These are phyloP conservation scores for Schwanniomyces polymorphus DNA, from an alignment of 805 yeast genomes.

Conservation along the genomic window DNA sequence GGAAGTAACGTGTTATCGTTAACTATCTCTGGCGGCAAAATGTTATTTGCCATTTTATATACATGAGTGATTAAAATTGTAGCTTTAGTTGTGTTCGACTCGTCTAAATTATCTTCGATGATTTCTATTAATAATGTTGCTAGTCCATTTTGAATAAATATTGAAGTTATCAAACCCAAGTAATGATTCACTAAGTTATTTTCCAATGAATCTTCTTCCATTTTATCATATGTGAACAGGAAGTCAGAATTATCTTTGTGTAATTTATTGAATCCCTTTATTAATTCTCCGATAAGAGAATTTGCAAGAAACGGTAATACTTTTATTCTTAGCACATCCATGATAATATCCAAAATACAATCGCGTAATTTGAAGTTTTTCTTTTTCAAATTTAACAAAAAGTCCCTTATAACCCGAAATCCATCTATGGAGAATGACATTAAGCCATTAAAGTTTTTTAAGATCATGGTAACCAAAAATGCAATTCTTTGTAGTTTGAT, in stretches of 20 bases:
- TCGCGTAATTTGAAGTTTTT: conserved; percentile 59
- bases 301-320: conserved; percentile 52
- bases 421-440: conserved; percentile 59
- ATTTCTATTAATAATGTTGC: conserved; percentile 46
- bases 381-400: conserved; percentile 61
- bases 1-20: conserved; percentile 11
- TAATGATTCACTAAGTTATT: conserved; percentile 54
- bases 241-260: background rate
- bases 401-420: conserved; percentile 53
- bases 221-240: conserved; percentile 11
- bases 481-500: conserved; percentile 63
- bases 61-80: conserved; percentile 66
- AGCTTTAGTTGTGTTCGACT: conserved; percentile 54
- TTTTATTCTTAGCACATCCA: conserved; percentile 63
- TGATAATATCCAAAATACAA: conserved; percentile 67
- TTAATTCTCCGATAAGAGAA: conserved; percentile 19
- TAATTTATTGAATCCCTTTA: conserved; percentile 9
- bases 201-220: conserved; percentile 10
- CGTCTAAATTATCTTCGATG: conserved; percentile 44
- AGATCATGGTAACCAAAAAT: conserved; percentile 54
- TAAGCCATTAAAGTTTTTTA: conserved; percentile 79
- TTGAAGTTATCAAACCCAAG: conserved; percentile 57
- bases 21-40: conserved; percentile 52
- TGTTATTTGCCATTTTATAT: conserved; percentile 48
- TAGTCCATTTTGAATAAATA: conserved; percentile 54